phyloP scores from a whole-genome alignment of 2,329 filamentous ascomycete species.

The Aureobasidium sp. region DNA sequence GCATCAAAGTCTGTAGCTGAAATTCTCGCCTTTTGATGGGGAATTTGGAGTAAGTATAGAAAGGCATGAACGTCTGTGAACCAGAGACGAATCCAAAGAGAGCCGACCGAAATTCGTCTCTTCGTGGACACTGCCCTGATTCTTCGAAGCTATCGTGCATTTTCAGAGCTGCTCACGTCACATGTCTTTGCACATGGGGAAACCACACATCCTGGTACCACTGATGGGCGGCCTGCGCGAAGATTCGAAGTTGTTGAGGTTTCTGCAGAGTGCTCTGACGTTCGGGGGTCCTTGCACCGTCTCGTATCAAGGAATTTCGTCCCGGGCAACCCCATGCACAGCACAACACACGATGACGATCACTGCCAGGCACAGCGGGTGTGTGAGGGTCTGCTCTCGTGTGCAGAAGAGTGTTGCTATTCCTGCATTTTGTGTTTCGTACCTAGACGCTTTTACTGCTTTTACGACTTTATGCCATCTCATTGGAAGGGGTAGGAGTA shows the following conservation, averaged over 20 bases:
- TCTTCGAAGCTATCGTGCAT: neutral
- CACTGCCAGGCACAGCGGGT: slow-evolving; percentile 1
- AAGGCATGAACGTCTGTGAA: too few species aligned
- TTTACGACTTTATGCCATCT: neutral
- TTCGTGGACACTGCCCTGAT: neutral
- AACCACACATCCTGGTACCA: neutral
- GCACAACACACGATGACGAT: neutral
- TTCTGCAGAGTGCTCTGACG: slow-evolving; percentile 5
- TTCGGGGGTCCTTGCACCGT: neutral
- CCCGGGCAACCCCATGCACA: slow-evolving; percentile 9
- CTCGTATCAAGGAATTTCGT: slow-evolving; percentile 6
- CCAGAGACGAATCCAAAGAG: too few species aligned
- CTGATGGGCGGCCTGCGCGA: neutral
- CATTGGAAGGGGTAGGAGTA: too few species aligned
- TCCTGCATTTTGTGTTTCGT: neutral
- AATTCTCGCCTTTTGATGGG: too few species aligned
- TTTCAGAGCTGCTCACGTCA: neutral
- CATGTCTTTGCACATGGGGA: neutral
- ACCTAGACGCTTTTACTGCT: neutral
- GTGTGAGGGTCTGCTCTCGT: neutral
- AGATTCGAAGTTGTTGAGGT: slow-evolving; percentile 4
- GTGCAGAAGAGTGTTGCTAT: neutral
- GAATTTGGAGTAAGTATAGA: too few species aligned
- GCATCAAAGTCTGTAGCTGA: too few species aligned
- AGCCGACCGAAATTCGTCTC: neutral